phyloP scores from a whole-genome alignment of 176 grass and related monocot species.

The Bolboschoenus planiculmis region DNA sequence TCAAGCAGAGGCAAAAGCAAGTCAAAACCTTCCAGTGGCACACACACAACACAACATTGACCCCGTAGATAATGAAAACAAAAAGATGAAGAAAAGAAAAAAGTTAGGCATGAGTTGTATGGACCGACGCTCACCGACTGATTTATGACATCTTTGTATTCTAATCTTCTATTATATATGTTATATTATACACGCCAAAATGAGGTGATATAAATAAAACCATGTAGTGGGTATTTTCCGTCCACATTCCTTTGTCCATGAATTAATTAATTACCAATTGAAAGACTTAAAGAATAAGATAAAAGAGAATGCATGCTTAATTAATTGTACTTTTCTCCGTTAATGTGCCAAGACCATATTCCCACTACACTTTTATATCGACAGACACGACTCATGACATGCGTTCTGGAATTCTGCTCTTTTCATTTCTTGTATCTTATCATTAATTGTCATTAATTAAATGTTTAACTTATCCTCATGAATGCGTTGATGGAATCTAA shows the following conservation, averaged over 20 bases:
- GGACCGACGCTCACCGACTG: slow-evolving; percentile 5
- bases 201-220: background rate
- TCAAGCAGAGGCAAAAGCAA: background rate
- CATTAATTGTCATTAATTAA: background rate
- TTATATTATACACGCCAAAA: background rate
- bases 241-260: background rate
- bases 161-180: background rate
- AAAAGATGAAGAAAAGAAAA: background rate
- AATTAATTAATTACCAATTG: background rate
- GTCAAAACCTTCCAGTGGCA: background rate
- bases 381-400: too few relatives aligned
- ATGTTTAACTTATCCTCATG: background rate
- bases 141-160: slow-evolving; percentile 7
- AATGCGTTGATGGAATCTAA: background rate
- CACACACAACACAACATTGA: too few relatives aligned
- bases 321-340: background rate
- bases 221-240: background rate
- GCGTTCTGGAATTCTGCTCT: background rate
- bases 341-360: background rate
- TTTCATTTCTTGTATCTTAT: background rate
- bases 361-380: background rate
- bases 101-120: background rate
- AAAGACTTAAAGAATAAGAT: background rate
- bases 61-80: background rate
- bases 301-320: background rate